Percentiles rank a stretch among this genome's conserved stretches.
phyloP scores from a whole-genome alignment of 2,329 filamentous ascomycete species.

The Ophiocordyceps unilateralis region DNA sequence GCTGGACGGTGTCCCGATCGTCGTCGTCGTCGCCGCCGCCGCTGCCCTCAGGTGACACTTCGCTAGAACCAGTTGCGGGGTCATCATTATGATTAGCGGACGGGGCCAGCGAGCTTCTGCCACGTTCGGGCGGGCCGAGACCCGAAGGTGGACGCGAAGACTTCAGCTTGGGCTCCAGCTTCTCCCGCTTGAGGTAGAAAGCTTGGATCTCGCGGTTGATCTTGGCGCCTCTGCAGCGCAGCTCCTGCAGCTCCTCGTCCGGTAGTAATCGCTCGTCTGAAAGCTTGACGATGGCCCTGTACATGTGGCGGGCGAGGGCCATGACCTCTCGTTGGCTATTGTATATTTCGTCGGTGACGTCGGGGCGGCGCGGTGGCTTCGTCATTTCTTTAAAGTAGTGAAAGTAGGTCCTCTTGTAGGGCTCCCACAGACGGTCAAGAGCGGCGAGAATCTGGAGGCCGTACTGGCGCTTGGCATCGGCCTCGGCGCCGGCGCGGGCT shows the following conservation, averaged over 20 bases:
- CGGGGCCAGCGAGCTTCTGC: too few relatives aligned
- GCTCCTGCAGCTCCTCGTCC: constrained; percentile 13
- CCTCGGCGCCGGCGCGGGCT: constrained; percentile 13
- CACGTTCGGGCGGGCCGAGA: too few relatives aligned
- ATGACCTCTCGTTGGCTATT: constrained; percentile 23
- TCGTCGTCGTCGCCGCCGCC: background rate
- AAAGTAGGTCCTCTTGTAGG: constrained; percentile 23
- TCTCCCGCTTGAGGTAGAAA: constrained; percentile 18
- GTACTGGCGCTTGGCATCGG: constrained; percentile 22
- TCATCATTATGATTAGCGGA: too few relatives aligned
- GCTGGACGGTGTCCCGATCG: background rate
- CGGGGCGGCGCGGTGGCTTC: constrained; percentile 1
- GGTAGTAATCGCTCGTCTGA: constrained; percentile 21
- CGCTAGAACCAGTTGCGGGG: background rate
- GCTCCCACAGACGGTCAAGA: constrained; percentile 31
- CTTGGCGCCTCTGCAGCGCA: constrained; percentile 15
- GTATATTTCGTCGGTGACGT: constrained; percentile 10
- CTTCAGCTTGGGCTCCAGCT: background rate
- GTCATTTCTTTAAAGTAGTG: constrained; percentile 15
- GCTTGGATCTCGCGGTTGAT: constrained; percentile 20
- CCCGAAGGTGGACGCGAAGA: too few relatives aligned
- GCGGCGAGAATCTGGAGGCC: constrained; percentile 33
- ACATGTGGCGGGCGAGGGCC: constrained; percentile 27
- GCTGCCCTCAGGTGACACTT: background rate
- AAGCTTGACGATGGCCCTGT: constrained; percentile 26